Conservation (phyloP, 768 basidiomycete species). For the Rhodotorula toruloides region DNA sequence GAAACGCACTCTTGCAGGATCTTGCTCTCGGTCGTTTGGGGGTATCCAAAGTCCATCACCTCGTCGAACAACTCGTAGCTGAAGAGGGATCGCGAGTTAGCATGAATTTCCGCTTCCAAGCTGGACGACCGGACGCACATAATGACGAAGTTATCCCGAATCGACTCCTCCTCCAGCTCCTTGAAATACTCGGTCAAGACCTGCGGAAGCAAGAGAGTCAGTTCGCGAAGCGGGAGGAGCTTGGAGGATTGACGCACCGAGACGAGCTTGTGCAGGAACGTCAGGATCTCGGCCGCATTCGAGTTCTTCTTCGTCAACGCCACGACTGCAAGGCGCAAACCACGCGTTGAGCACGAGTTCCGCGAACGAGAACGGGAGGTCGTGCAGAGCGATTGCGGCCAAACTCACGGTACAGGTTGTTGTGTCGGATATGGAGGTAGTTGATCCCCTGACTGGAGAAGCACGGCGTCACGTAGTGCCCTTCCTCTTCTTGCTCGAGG, state of each 20-base stretch:
- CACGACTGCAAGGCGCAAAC: constrained; percentile 59
- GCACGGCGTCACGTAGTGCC: constrained; percentile 90
- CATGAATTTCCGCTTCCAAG: no score
- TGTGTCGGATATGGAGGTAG: constrained; percentile 97
- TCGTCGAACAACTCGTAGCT: constrained; percentile 92
- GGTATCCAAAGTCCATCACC: constrained; percentile 99
- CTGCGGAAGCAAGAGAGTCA: constrained; percentile 46
- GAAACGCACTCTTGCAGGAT: constrained; percentile 81
- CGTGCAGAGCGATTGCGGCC: no score
- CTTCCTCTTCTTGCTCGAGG: constrained; percentile 95
- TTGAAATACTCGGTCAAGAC: constrained; percentile 99
- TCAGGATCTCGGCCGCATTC: constrained; percentile 91
- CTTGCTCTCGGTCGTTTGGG: constrained; percentile 98
- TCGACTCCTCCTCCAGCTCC: constrained; percentile 97
- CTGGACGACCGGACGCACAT: no score
- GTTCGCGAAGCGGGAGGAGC: not conserved
- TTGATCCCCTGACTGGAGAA: constrained; percentile 92
- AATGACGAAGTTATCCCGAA: constrained; percentile 98
- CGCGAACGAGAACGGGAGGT: not conserved
- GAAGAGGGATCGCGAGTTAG: not conserved
- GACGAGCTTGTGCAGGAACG: constrained; percentile 88
- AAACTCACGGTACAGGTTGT: constrained; percentile 85
- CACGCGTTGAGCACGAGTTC: not conserved
- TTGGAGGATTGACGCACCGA: constrained; percentile 42
- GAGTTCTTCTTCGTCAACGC: constrained; percentile 92